Conservation (phyloP, 108 stramenopile genomes). For the Cyclotella choctawhatcheeana region DNA sequence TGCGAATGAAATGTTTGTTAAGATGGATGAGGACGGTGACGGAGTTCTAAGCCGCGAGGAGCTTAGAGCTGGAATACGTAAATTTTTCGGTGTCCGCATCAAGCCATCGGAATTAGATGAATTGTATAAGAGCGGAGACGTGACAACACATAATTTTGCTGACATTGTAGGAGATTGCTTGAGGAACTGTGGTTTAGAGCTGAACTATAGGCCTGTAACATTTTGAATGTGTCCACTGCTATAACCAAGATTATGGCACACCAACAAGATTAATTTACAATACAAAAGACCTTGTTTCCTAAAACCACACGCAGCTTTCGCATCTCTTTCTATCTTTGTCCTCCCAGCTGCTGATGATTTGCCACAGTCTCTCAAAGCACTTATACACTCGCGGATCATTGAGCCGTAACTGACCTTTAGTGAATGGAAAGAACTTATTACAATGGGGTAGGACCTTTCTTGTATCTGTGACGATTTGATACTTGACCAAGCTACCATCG, state of each 20-base stretch:
- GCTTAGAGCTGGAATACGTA: constrained; percentile 51
- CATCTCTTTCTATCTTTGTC: constrained; percentile 44
- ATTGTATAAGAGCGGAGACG: constrained; percentile 24
- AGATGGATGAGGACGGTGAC: constrained; percentile 49
- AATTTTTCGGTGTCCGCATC: constrained; percentile 52
- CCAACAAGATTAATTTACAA: no score
- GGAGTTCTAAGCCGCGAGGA: constrained; percentile 55
- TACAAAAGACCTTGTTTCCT: no score
- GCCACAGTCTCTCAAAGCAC: constrained; percentile 68
- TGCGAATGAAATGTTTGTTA: constrained; percentile 44
- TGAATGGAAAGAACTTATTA: constrained; percentile 90
- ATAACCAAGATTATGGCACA: background rate
- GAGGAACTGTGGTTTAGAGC: constrained; percentile 29
- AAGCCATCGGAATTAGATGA: constrained; percentile 34
- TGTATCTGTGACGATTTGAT: constrained; percentile 16
- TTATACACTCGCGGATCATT: constrained; percentile 64
- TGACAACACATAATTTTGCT: constrained; percentile 29
- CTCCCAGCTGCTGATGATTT: constrained; percentile 66
- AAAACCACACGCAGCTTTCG: constrained; percentile 35
- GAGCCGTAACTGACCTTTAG: constrained; percentile 69
- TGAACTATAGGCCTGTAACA: background rate
- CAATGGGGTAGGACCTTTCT: constrained; percentile 58
- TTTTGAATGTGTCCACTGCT: no score
- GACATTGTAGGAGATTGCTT: constrained; percentile 25
- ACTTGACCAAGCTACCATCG: constrained; percentile 4